phyloP scores from a whole-genome alignment of 345 rosid genomes.

The Populus davidiana region DNA sequence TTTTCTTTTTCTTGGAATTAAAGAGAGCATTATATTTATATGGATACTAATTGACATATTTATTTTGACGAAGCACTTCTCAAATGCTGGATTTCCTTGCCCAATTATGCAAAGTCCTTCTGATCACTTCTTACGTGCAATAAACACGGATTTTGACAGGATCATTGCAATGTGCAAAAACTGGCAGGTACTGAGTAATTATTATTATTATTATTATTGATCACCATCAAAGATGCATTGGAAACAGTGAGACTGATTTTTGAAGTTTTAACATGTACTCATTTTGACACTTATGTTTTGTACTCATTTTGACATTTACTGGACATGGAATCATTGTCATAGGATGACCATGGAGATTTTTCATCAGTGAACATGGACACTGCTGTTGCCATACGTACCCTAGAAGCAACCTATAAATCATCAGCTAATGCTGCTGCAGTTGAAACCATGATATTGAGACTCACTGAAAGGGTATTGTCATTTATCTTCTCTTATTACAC shows the following conservation, averaged over 20 bases:
- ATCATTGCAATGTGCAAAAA: constrained; percentile 98
- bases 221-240: background rate
- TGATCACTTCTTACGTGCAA: constrained; percentile 95
- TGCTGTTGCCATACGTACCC: constrained; percentile 95
- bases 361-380: constrained; percentile 99
- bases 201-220: background rate
- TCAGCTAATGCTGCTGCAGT: constrained; percentile 92
- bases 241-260: constrained; percentile 4
- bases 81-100: constrained; percentile 99
- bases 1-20: constrained; percentile 2
- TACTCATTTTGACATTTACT: background rate
- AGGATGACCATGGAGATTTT: constrained; percentile 98
- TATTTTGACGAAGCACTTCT: constrained; percentile 72
- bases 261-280: background rate
- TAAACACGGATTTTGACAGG: constrained; percentile 97
- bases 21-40: background rate
- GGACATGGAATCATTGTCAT: constrained; percentile 11
- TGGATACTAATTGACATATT: constrained; percentile 24
- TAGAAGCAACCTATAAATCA: constrained; percentile 92
- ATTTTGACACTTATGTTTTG: constrained; percentile 1
- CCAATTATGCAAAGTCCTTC: constrained; percentile 99
- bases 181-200: constrained; percentile 67
- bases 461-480: constrained; percentile 66
- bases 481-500: background rate
- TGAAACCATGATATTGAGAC: constrained; percentile 70